Evolutionary conservation across 2,329 filamentous ascomycete genomes (phyloP), one percentile per base, ranked within the genome.

Genomic region (Trichoderma sp.): DNA sequence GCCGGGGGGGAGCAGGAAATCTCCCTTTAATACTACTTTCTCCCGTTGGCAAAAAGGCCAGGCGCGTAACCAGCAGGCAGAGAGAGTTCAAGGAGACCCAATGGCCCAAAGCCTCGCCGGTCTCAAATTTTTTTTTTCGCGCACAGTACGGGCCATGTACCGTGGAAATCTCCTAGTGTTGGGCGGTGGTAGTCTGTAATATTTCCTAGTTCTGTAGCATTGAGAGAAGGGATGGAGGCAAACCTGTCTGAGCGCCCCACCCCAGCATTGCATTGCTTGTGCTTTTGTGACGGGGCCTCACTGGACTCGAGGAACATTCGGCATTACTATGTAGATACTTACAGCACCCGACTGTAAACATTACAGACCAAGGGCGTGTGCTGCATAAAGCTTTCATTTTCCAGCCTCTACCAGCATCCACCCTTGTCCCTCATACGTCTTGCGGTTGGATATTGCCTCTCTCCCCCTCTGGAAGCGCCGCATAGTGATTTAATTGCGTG

Each of bases 21-120:
- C 61, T 65, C 61, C 61, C 61, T 65, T 65, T 65, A 65, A 65
- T 65, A 64, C 35, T 45, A 59, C 60, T 32, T 27, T 39, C 39
- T 12, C 57, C 39, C 57, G 34, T 25, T 22, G 48, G 27, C 37
- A 37, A 59, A 35, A 54, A 22, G 48, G 17, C 48, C 45, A 64
- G 60, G 60, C 60, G 60, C 60, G 60, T 54, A 54, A 54, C 29
- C 60, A 37, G 45, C 45, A 27, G 32, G 34, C 19, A 45, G 45
- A 63, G 59, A 45, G 45, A 63, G 59, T 27, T 29, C 42, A 50
- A 29, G 32, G 35, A n/a, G 34, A 59, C 45, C 39, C 61, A 56
- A 45, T 56, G 17, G 61, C 61, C 39, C 52, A 42, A 64, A 57
- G 50, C 52, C 19, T 66, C 39, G 53, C 53, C 29, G 50, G 39